A percentile compares a stretch with the other conserved stretches of the same genome.
Conservation (phyloP, 2,329 filamentous ascomycete species). For the Cyphellophora europaea region DNA sequence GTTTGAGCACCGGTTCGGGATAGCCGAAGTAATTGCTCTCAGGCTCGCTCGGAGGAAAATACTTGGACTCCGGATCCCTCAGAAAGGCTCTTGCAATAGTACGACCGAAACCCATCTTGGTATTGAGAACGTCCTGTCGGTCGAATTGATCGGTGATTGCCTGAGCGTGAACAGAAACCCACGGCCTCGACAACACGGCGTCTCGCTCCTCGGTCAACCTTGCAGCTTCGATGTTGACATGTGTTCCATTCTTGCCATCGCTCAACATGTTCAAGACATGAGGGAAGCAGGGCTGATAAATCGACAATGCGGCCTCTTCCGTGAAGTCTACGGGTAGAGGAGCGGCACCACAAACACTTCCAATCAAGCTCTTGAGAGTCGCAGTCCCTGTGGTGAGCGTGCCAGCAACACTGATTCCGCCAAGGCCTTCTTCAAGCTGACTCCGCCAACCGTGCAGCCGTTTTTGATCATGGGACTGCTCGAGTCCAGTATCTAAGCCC, state of each 20-base stretch:
- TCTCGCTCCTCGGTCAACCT: too few relatives aligned
- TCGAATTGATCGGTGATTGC: background rate
- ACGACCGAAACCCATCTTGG: background rate
- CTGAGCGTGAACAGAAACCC: background rate
- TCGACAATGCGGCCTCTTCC: background rate
- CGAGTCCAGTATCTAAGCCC: background rate
- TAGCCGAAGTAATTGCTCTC: background rate
- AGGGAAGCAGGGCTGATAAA: background rate
- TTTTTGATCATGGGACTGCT: background rate
- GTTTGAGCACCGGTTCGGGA: background rate
- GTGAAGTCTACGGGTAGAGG: background rate
- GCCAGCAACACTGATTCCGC: background rate
- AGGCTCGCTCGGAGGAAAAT: background rate
- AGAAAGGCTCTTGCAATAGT: background rate
- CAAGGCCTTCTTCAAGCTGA: background rate
- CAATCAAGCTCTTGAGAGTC: slow-evolving; percentile 1
- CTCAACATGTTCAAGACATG: background rate
- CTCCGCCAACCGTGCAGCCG: background rate
- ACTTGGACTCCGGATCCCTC: background rate
- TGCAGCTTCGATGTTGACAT: background rate
- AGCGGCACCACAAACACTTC: background rate
- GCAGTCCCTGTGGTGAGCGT: background rate
- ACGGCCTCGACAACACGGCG: background rate
- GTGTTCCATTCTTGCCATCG: background rate
- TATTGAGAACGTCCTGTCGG: background rate